phyloP scores from a whole-genome alignment of 805 yeast species.

The Wickerhamiella cacticola region DNA sequence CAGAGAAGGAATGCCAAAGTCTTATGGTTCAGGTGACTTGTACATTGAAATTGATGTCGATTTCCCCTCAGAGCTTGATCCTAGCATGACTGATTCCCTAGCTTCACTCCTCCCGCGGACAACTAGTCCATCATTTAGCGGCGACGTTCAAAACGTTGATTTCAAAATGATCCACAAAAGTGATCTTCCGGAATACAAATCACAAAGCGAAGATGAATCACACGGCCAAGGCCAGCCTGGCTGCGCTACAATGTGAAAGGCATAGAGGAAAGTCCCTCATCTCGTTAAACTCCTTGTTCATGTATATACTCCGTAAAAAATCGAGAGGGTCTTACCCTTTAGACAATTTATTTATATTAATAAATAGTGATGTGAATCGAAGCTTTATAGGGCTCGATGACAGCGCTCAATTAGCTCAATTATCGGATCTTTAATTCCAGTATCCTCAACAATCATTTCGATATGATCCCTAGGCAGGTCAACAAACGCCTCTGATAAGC shows the following conservation, averaged over 20 bases:
- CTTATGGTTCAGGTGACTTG: slow-evolving; percentile 17
- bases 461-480: background rate
- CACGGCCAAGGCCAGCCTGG: background rate
- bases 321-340: too few species aligned
- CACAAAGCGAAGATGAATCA: slow-evolving; percentile 16
- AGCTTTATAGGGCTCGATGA: background rate
- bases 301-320: background rate
- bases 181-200: slow-evolving; percentile 16
- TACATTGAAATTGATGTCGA: slow-evolving; percentile 18
- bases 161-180: slow-evolving; percentile 12
- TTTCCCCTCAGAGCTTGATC: slow-evolving; percentile 19
- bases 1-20: slow-evolving; percentile 19
- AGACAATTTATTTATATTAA: too few species aligned
- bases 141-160: slow-evolving; percentile 10
- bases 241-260: slow-evolving; percentile 1
- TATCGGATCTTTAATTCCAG: background rate
- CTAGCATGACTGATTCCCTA: slow-evolving; percentile 16
- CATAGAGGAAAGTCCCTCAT: background rate
- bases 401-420: background rate
- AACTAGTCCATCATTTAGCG: background rate
- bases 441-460: background rate
- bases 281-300: background rate
- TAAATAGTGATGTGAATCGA: too few species aligned
- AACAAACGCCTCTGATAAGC: background rate
- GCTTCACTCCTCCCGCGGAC: slow-evolving; percentile 10